A percentile compares a stretch with the other conserved stretches of the same genome.
phyloP scores from a whole-genome alignment of 805 yeast species.

The Yarrowia osloensis region DNA sequence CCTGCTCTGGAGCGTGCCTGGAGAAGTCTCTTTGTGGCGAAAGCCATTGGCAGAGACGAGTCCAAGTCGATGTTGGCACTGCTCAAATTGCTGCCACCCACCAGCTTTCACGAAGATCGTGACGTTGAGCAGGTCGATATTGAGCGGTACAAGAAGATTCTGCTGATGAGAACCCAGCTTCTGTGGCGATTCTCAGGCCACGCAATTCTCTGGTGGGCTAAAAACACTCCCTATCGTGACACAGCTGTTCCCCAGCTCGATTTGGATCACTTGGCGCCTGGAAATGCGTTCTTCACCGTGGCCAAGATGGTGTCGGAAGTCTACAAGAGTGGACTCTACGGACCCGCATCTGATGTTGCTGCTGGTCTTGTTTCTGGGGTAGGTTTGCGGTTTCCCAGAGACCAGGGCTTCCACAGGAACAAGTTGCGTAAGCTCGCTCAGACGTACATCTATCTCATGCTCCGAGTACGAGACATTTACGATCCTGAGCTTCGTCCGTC shows the following conservation, averaged over 20 bases:
- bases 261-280: neutral
- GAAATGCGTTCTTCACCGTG: neutral
- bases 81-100: neutral
- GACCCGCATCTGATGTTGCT: neutral
- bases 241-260: neutral
- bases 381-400: constrained; percentile 3
- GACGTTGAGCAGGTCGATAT: constrained; percentile 10
- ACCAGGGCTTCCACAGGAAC: neutral
- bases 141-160: constrained; percentile 11
- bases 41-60: constrained; percentile 7
- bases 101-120: neutral
- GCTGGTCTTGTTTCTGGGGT: neutral
- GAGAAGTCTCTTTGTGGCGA: constrained; percentile 24
- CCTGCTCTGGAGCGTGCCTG: neutral
- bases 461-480: neutral
- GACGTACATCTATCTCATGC: constrained; percentile 15
- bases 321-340: neutral
- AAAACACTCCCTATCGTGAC: neutral
- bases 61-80: neutral
- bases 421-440: constrained; percentile 6
- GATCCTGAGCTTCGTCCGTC: constrained; percentile 23
- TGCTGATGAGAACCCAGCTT: constrained; percentile 13
- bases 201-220: constrained; percentile 5
- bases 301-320: constrained; percentile 3
- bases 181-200: neutral